These are phyloP conservation scores for Arxiozyma heterogenica DNA, from an alignment of 1,139 yeast species.

Conservation along the genomic window DNA sequence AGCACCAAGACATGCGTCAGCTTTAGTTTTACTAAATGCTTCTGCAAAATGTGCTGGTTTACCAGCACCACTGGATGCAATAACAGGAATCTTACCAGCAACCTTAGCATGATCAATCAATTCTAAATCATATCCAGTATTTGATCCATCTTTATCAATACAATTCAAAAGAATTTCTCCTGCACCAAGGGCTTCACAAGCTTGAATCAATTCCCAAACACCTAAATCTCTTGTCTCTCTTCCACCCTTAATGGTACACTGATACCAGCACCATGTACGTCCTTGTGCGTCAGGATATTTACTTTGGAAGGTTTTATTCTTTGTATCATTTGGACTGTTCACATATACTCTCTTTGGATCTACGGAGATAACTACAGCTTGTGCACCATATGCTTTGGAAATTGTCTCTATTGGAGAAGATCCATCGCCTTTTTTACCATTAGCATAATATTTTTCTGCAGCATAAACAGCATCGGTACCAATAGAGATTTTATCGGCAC, in stretches of 20 bases:
- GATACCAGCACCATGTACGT: conserved; percentile 82
- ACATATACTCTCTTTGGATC: conserved; percentile 88
- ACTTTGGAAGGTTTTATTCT: conserved; percentile 54
- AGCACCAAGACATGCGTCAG: conserved; percentile 97
- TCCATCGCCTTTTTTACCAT: conserved; percentile 53
- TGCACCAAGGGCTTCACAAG: conserved; percentile 91
- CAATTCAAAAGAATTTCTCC: conserved; percentile 90
- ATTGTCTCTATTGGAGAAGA: conserved; percentile 84
- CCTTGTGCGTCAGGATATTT: conserved; percentile 69
- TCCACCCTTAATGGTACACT: conserved; percentile 94
- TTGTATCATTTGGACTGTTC: conserved; percentile 46
- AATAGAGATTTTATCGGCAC: conserved; percentile 95
- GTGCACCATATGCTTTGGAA: conserved; percentile 83
- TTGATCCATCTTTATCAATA: conserved; percentile 93
- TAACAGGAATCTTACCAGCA: conserved; percentile 79
- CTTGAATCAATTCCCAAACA: conserved; percentile 77
- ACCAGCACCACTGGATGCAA: conserved; percentile 97
- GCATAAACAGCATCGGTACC: conserved; percentile 95
- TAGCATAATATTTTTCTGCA: conserved; percentile 68
- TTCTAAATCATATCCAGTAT: conserved; percentile 85
- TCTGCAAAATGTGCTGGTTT: conserved; percentile 80
- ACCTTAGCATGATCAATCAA: conserved; percentile 66
- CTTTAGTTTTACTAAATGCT: conserved; percentile 68
- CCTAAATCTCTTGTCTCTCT: conserved; percentile 84
- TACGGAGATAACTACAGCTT: conserved; percentile 93